A percentile compares a stretch with the other conserved stretches of the same genome.
Evolutionary conservation across 805 yeast genomes (phyloP).

Genomic region (Candida silvicultrix): DNA sequence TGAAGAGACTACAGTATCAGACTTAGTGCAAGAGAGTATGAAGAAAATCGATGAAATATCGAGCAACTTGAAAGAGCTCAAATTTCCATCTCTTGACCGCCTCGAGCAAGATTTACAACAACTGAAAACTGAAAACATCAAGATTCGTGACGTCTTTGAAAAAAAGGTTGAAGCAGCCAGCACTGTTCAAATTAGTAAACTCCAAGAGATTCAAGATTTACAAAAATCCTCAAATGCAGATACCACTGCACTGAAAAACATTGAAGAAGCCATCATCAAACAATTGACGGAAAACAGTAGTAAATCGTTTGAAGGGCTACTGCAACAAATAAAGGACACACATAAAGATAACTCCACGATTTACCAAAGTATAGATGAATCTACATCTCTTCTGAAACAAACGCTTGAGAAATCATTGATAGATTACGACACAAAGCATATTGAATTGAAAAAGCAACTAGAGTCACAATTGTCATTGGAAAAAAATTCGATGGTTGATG

Average conservation of each 20-base stretch:
- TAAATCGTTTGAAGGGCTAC: neutral
- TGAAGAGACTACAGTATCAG: neutral
- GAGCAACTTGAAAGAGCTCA: neutral
- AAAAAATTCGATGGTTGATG: neutral
- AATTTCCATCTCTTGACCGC: neutral
- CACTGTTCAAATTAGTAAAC: neutral
- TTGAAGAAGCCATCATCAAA: neutral
- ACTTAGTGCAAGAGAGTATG: neutral
- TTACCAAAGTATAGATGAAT: neutral
- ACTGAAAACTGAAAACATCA: neutral
- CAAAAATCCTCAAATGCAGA: neutral
- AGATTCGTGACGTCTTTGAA: neutral
- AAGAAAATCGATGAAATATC: neutral
- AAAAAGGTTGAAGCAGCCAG: neutral
- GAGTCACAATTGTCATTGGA: slow-evolving; percentile 1
- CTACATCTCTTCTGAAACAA: neutral
- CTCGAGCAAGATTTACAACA: neutral
- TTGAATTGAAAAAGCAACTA: neutral
- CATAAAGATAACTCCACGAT: neutral
- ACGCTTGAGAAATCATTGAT: neutral
- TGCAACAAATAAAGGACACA: neutral
- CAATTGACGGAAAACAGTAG: neutral
- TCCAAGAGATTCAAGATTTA: neutral
- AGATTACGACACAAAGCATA: neutral
- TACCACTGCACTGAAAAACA: neutral